Evolutionary conservation across 2,329 filamentous ascomycete species (phyloP).

Genomic region (Leptographium wingfieldii): DNA sequence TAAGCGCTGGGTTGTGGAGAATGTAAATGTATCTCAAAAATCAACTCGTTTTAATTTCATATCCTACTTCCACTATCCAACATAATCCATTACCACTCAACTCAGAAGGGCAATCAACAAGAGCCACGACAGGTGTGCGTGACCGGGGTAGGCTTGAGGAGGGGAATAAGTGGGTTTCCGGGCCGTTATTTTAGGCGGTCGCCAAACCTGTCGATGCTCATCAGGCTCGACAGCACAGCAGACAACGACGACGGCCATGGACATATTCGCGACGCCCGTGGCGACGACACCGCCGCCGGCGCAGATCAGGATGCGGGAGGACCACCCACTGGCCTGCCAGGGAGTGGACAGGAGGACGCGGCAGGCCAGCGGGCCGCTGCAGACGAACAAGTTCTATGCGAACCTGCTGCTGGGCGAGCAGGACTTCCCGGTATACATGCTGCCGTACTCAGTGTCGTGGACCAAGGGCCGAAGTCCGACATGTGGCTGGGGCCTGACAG

Average conservation of each 20-base stretch:
- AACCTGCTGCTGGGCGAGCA: conserved; percentile 72
- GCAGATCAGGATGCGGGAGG: conserved; percentile 31
- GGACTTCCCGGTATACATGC: conserved; percentile 55
- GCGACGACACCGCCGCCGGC: conserved; percentile 37
- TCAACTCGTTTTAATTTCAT: too few species aligned
- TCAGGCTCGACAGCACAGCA: neutral
- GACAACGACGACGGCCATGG: conserved; percentile 6
- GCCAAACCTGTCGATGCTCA: too few species aligned
- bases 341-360: conserved; percentile 25
- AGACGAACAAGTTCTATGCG: conserved; percentile 72
- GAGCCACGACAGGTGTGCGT: too few species aligned
- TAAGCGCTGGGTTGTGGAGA: neutral
- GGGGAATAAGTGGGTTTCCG: neutral
- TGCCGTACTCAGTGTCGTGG: conserved; percentile 63
- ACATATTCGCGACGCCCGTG: conserved; percentile 47
- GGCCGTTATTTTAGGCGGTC: neutral
- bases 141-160: too few species aligned
- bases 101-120: too few species aligned
- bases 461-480: conserved; percentile 48
- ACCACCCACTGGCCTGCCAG: conserved; percentile 46
- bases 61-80: neutral
- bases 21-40: too few species aligned
- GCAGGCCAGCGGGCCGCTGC: conserved; percentile 34
- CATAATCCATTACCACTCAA: neutral
- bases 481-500: conserved; percentile 62